Evolutionary conservation across 2,329 filamentous ascomycete species (phyloP).

Genomic region (Myriosclerotinia scirpicola): DNA sequence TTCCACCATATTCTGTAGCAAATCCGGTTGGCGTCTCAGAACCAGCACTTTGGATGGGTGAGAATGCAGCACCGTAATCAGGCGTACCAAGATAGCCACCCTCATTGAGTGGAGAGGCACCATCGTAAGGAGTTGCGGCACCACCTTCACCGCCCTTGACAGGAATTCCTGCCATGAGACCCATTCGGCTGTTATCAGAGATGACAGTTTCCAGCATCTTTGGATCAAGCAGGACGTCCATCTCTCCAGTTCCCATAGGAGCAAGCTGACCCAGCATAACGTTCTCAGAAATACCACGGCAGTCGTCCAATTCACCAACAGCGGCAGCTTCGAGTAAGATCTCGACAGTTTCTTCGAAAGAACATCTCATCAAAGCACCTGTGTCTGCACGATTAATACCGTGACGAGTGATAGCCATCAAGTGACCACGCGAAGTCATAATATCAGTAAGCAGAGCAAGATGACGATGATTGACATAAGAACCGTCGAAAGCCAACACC

Average conservation of each 20-base stretch:
- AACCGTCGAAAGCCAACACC: slow-evolving; percentile 97
- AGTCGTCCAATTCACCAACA: slow-evolving; percentile 94
- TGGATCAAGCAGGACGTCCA: slow-evolving; percentile 89
- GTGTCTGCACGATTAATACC: slow-evolving; percentile 98
- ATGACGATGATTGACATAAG: slow-evolving; percentile 98
- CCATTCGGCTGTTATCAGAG: slow-evolving; percentile 84
- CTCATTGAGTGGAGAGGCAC: slow-evolving; percentile 75
- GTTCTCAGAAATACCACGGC: slow-evolving; percentile 97
- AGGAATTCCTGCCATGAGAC: slow-evolving; percentile 76
- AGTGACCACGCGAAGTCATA: slow-evolving; percentile 91
- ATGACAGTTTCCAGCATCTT: slow-evolving; percentile 95
- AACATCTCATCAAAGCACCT: slow-evolving; percentile 97
- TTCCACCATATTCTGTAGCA: slow-evolving; percentile 56
- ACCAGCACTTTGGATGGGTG: slow-evolving; percentile 72
- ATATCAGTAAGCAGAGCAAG: slow-evolving; percentile 93
- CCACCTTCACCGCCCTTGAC: slow-evolving; percentile 77
- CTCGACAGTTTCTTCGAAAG: slow-evolving; percentile 98
- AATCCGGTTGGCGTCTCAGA: slow-evolving; percentile 71
- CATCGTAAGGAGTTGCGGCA: slow-evolving; percentile 92
- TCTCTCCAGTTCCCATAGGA: slow-evolving; percentile 94
- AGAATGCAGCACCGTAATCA: slow-evolving; percentile 62
- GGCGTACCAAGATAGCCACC: slow-evolving; percentile 66
- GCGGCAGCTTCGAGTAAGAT: slow-evolving; percentile 95
- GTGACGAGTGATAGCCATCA: slow-evolving; percentile 96
- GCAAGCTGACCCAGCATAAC: slow-evolving; percentile 97